Evolutionary conservation across 2,329 filamentous ascomycete genomes (phyloP).

Genomic region (Hypoxylon sp.): DNA sequence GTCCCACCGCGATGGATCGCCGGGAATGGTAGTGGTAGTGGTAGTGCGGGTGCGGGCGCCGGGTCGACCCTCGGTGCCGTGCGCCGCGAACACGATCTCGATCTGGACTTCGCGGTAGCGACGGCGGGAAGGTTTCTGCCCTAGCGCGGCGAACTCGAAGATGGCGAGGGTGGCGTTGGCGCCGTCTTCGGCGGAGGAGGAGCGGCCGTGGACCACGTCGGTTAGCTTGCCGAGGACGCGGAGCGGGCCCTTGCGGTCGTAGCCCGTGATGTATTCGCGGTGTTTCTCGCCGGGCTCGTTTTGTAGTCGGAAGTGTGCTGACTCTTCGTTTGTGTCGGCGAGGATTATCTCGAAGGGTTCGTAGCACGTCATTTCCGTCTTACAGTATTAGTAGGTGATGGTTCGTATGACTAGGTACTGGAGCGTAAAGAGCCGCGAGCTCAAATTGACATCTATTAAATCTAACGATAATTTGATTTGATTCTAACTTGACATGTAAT

Average conservation of each 20-base stretch:
- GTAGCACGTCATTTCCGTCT: slow-evolving; percentile 15
- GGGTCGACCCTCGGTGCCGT: slow-evolving; percentile 10
- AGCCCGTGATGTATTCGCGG: slow-evolving; percentile 28
- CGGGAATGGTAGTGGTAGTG: no score
- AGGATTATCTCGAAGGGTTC: slow-evolving; percentile 30
- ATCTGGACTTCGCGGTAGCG: slow-evolving; percentile 25
- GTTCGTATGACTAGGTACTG: no score
- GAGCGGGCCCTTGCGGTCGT: slow-evolving; percentile 23
- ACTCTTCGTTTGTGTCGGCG: slow-evolving; percentile 26
- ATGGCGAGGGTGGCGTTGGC: slow-evolving; percentile 19
- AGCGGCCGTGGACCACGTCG: slow-evolving; percentile 26
- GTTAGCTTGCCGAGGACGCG: slow-evolving; percentile 23
- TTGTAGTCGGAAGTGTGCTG: slow-evolving; percentile 28
- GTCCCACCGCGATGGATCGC: slow-evolving; percentile 13
- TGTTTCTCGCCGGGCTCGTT: slow-evolving; percentile 30
- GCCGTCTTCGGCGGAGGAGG: not conserved
- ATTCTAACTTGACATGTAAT: not conserved
- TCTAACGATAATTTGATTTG: not conserved
- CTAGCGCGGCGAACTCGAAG: slow-evolving; percentile 30
- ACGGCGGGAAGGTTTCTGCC: slow-evolving; percentile 18
- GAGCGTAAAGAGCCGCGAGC: no score
- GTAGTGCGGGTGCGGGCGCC: not conserved
- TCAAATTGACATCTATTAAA: no score
- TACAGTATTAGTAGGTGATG: no score
- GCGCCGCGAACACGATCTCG: slow-evolving; percentile 25